A percentile compares a stretch with the other conserved stretches of the same genome.
Evolutionary conservation across 257 asterid genomes (phyloP).

Genomic region (Misopates orontium): DNA sequence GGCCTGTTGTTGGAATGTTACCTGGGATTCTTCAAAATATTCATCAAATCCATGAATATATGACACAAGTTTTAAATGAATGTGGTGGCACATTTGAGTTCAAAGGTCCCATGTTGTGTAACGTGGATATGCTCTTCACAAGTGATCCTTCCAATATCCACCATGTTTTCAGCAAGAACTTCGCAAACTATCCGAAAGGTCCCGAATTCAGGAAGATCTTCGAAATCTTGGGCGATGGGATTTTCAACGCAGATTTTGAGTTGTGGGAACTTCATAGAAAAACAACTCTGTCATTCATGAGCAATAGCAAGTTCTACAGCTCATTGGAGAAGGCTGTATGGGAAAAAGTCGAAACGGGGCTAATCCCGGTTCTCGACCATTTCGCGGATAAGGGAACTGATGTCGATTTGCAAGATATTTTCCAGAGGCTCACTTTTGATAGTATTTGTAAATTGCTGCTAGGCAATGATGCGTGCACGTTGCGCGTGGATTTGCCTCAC

Average conservation of each 20-base stretch:
- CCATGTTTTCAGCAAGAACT: conserved; percentile 38
- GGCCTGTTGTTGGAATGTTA: conserved; percentile 53
- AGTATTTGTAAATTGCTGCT: conserved; percentile 32
- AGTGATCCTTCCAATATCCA: conserved; percentile 51
- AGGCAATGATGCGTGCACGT: conserved; percentile 36
- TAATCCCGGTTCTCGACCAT: conserved; percentile 35
- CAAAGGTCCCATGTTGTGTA: conserved; percentile 39
- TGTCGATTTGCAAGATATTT: conserved; percentile 49
- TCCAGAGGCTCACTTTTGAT: conserved; percentile 53
- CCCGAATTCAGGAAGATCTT: conserved; percentile 40
- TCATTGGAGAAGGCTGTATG: conserved; percentile 23
- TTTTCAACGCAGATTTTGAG: conserved; percentile 41
- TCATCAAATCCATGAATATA: conserved; percentile 39
- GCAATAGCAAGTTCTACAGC: conserved; percentile 8
- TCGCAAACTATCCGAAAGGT: conserved; percentile 47
- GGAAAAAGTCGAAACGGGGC: conserved; percentile 33
- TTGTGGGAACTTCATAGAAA: conserved; percentile 52
- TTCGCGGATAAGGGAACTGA: background rate
- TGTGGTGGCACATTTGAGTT: conserved; percentile 42
- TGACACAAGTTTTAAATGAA: conserved; percentile 20
- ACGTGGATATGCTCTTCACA: conserved; percentile 42
- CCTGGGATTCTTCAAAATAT: conserved; percentile 38
- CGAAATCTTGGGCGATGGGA: conserved; percentile 48
- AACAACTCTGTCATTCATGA: conserved; percentile 31
- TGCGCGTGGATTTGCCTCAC: conserved; percentile 38